Evolutionary conservation across 495 filamentous ascomycete species (phyloP), one percentile per base, ranked within the genome.

Genomic region (Daldinia bambusicola): DNA sequence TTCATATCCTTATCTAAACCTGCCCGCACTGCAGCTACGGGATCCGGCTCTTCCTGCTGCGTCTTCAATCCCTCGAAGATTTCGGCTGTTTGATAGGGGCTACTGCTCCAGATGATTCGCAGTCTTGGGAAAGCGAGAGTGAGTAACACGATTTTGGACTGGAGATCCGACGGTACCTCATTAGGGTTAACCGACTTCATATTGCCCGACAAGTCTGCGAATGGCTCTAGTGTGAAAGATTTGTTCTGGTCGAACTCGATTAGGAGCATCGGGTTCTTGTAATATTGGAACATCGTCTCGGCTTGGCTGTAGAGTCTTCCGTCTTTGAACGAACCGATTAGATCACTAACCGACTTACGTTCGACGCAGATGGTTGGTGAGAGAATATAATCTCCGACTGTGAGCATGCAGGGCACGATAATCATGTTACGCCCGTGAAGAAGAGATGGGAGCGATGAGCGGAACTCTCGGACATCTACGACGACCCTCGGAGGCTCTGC

Each of bases 231-330:
- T 9, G 93, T 98, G 79, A 99, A 99, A 20, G 92, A 93, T 76
- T 97, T 97, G 81, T 97, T 93, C 76, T 97, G 92, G 79, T 98
- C 94, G 79, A 99, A 99, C 77, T 99, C 95, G 72, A 99, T 97
- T 36, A 99, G 84, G 3, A 99, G 89, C 86, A 98, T 91, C 0
- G 95, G 93, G 70, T 80, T 88, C 73, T 92, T 91, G 87, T 99
- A 99, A 80, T 98, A 88, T 73, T 91, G 87, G 36, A 95, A 87
- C 96, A 99, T 98, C 20, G 90, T 91, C 81, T 99, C 96, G 26
- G 91, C 90, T 81, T 99, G 95, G 74, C 90, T 92, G 80, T 92
- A 99, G 50, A 99, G 86, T 32, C 95, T 89, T 45, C 95, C 95
- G 74, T 97, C 92, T 68, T 90, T 89, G 80, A 99, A 92, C 14